Conservation (phyloP, 805 yeast genomes). For the Metschnikowia hibisci region DNA sequence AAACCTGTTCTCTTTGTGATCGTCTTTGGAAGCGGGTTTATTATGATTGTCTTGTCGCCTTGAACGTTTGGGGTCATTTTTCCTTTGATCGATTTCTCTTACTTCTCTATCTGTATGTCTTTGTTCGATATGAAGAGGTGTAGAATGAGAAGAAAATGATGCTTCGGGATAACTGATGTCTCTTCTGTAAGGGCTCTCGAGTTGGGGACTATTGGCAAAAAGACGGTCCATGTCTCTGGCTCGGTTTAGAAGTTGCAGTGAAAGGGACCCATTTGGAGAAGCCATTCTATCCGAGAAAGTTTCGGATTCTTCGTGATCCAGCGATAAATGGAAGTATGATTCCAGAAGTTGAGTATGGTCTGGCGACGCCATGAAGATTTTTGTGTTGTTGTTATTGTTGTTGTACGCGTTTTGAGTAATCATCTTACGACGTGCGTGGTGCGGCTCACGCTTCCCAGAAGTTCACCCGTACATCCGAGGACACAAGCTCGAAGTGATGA, state of each 20-base stretch:
- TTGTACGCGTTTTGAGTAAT: slow-evolving; percentile 2
- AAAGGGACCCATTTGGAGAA: slow-evolving; percentile 1
- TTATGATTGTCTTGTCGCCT: background rate
- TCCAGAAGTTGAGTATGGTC: slow-evolving; percentile 21
- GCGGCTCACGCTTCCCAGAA: background rate
- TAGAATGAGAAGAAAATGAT: slow-evolving; percentile 8
- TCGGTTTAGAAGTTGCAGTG: slow-evolving; percentile 6
- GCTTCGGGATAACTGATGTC: background rate
- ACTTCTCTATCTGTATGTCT: background rate
- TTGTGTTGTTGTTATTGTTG: slow-evolving; percentile 1
- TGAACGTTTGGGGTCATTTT: background rate
- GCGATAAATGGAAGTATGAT: slow-evolving; percentile 28
- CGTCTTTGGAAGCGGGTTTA: background rate
- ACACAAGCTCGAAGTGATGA: too few relatives aligned
- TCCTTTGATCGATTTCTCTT: background rate
- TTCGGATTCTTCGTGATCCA: slow-evolving; percentile 13
- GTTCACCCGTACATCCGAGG: too few relatives aligned
- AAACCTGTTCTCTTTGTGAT: slow-evolving; percentile 5
- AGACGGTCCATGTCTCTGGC: slow-evolving; percentile 8
- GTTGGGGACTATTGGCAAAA: background rate
- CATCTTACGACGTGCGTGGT: slow-evolving; percentile 3
- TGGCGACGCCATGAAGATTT: slow-evolving; percentile 5
- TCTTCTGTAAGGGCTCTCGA: background rate
- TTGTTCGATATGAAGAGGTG: slow-evolving; percentile 3
- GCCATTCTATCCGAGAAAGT: too few relatives aligned